A percentile compares a stretch with the other conserved stretches of the same genome.
Evolutionary conservation across 495 filamentous ascomycete genomes (phyloP).

Genomic region (Daldinia grandis): DNA sequence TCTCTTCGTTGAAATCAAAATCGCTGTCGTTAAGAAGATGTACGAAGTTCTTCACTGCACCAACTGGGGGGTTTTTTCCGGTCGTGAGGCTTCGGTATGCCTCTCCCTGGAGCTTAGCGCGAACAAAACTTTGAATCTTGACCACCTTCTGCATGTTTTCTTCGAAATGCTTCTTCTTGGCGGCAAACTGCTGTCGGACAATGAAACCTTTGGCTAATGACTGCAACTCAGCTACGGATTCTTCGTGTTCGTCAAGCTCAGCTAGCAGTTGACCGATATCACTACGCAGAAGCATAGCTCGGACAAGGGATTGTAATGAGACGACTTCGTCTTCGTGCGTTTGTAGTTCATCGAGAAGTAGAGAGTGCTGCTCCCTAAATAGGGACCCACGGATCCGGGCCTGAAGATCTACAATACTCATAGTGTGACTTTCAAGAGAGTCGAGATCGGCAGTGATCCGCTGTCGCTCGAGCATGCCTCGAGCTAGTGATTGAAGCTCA

Average conservation of each 20-base stretch:
- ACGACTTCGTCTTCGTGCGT: constrained; percentile 66
- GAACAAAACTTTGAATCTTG: constrained; percentile 96
- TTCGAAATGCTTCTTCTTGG: constrained; percentile 86
- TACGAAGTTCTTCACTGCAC: constrained; percentile 96
- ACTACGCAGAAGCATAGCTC: constrained; percentile 80
- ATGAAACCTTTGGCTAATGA: constrained; percentile 75
- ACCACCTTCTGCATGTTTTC: constrained; percentile 99
- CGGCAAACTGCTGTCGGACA: constrained; percentile 76
- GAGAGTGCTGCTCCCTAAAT: constrained; percentile 59
- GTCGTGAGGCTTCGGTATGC: constrained; percentile 95
- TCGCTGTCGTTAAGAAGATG: constrained; percentile 98
- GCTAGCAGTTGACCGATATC: constrained; percentile 73
- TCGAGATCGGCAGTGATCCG: constrained; percentile 60
- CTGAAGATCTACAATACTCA: constrained; percentile 72
- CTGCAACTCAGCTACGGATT: constrained; percentile 76
- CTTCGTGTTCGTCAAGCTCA: constrained; percentile 83
- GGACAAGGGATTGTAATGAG: constrained; percentile 73
- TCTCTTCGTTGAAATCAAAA: constrained; percentile 98
- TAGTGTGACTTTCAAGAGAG: constrained; percentile 65
- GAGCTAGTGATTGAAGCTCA: constrained; percentile 55
- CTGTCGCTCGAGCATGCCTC: constrained; percentile 63
- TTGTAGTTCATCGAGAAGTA: constrained; percentile 65
- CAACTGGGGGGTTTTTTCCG: constrained; percentile 97
- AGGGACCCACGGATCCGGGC: constrained; percentile 71
- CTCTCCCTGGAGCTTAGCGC: constrained; percentile 92